A percentile compares a stretch with the other conserved stretches of the same genome.
Evolutionary conservation across 2,329 filamentous ascomycete species (phyloP).

Genomic region (Metarhizium guizhouense): DNA sequence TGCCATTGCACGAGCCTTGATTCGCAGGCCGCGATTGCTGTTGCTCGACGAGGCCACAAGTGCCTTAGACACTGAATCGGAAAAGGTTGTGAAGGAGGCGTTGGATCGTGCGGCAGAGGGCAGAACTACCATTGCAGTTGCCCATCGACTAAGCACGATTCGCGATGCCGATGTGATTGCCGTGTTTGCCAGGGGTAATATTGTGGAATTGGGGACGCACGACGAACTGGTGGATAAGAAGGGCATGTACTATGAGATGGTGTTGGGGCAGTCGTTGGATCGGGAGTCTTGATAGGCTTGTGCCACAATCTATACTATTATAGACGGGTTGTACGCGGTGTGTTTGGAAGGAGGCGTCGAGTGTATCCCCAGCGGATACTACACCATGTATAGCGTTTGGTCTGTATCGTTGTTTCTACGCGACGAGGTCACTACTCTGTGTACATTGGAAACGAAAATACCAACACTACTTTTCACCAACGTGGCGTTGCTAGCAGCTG

Average conservation of each 20-base stretch:
- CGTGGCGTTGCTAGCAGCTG: too few relatives aligned
- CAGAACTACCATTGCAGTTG: slow-evolving; percentile 53
- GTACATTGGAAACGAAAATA: too few relatives aligned
- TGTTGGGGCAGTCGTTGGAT: slow-evolving; percentile 33
- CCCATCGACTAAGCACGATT: slow-evolving; percentile 46
- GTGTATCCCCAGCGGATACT: too few relatives aligned
- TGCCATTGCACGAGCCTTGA: slow-evolving; percentile 62
- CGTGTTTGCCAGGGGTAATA: slow-evolving; percentile 37
- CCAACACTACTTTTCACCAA: too few relatives aligned
- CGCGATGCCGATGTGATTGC: slow-evolving; percentile 55
- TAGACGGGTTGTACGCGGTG: too few relatives aligned
- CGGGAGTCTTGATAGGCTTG: slow-evolving; percentile 14
- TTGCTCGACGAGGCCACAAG: slow-evolving; percentile 66
- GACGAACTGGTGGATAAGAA: slow-evolving; percentile 41
- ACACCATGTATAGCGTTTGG: too few relatives aligned
- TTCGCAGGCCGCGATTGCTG: slow-evolving; percentile 56
- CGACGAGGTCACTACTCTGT: too few relatives aligned
- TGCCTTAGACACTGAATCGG: slow-evolving; percentile 55
- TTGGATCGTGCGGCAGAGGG: slow-evolving; percentile 37
- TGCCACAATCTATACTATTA: background rate
- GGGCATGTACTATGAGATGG: slow-evolving; percentile 46
- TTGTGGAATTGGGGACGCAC: slow-evolving; percentile 55
- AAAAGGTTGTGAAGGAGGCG: slow-evolving; percentile 55
- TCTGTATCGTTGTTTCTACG: too few relatives aligned
- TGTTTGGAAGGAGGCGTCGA: too few relatives aligned